Evolutionary conservation across 78 protist genomes (phyloP), one percentile per base, ranked within the genome.

Genomic region (Protostelium mycophagum): DNA sequence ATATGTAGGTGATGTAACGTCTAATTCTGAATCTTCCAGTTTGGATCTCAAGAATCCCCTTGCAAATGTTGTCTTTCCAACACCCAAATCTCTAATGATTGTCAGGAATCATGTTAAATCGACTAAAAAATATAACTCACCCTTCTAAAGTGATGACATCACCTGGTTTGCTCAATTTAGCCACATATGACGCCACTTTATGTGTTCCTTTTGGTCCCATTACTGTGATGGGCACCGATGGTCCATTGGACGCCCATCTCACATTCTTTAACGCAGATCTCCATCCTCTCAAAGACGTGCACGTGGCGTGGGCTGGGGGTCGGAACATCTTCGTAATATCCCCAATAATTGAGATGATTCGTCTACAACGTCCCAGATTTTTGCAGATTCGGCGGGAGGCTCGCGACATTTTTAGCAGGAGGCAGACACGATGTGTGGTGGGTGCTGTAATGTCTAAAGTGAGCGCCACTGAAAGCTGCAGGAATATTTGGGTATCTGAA

Each of bases 401-500:
- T n/a, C n/a, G n/a, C n/a, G n/a, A n/a, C n/a, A n/a, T n/a, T n/a
- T n/a, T n/a, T n/a, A n/a, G n/a, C n/a, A n/a, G n/a, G n/a, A n/a
- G n/a, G n/a, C n/a, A n/a, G n/a, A n/a, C 37, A 85, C 16, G 35
- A 85, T 85, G 86, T 85, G 86, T 85, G 86, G 86, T 85, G 37
- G 16, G 86, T 85, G 63, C 35, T 85, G n/a, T 36, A 85, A 25
- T 23, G 63, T 5, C 36, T 85, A 16, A 25, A 5, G 36, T 5
- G 5, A 5, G 16, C 34, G n/a, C n/a, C 16, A 16, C 16, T 5
- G 16, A 85, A 5, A 25, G 37, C 5, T 5, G 63, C 16, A 88
- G 98, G 98, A 1, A 96, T 96, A 36, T 91, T 95, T 0, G 98
- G 94, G 1, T 95, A 91, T 87, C n/a, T 95, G 34, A 90, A 91